These are phyloP conservation scores for Halenospora varia DNA, from an alignment of 495 filamentous ascomycete species.

Conservation along the genomic window DNA sequence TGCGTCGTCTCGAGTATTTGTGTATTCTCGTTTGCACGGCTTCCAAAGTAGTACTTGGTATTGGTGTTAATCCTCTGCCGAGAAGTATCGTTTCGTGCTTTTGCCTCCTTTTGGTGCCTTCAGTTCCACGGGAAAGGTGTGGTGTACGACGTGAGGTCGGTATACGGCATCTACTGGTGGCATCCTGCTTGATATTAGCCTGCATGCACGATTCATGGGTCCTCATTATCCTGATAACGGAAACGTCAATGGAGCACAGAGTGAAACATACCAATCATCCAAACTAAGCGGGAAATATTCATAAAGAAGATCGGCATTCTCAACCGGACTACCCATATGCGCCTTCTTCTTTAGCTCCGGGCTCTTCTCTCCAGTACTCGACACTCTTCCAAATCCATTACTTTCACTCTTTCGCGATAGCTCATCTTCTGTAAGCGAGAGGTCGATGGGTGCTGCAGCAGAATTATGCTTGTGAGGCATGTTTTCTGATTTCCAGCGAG, in stretches of 20 bases:
- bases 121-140: constrained; percentile 72
- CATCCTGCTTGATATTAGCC: constrained; percentile 40
- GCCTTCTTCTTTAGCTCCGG: constrained; percentile 16
- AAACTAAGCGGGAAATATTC: constrained; percentile 88
- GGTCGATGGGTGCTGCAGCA: constrained; percentile 57
- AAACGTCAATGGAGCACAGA: constrained; percentile 21
- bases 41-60: no score
- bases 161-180: constrained; percentile 89
- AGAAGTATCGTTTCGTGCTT: constrained; percentile 79
- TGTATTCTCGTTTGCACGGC: no score
- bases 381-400: constrained; percentile 7
- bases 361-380: constrained; percentile 24
- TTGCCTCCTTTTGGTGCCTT: constrained; percentile 66
- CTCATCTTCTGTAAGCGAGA: constrained; percentile 76
- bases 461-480: constrained; percentile 13
- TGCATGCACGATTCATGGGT: background rate
- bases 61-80: constrained; percentile 54
- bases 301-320: constrained; percentile 76
- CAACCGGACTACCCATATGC: constrained; percentile 49
- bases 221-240: background rate
- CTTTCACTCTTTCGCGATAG: constrained; percentile 27
- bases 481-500: constrained; percentile 20
- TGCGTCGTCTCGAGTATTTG: no score
- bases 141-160: constrained; percentile 88
- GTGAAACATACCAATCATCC: constrained; percentile 65